Evolutionary conservation across 148 eudicot species (phyloP).

Genomic region (Suaeda aralocaspica): DNA sequence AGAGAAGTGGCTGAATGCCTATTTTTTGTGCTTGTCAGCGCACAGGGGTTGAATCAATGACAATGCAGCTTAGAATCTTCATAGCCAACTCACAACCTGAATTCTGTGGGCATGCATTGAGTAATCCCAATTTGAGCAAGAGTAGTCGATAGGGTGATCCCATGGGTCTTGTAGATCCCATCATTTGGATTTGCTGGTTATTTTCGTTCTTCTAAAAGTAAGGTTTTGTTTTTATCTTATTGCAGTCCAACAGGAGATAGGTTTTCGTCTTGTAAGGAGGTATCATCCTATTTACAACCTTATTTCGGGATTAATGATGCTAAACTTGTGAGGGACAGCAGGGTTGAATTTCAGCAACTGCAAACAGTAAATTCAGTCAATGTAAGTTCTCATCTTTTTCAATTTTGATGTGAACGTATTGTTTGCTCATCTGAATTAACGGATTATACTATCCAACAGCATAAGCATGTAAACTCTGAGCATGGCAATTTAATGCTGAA

Average conservation of each 20-base stretch:
- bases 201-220: background rate
- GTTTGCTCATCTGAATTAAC: conserved; percentile 17
- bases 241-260: conserved; percentile 66
- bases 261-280: conserved; percentile 61
- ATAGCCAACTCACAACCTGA: background rate
- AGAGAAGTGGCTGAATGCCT: background rate
- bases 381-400: conserved; percentile 29
- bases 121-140: background rate
- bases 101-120: background rate
- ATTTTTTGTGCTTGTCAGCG: background rate
- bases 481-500: conserved; percentile 18
- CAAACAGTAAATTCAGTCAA: conserved; percentile 22
- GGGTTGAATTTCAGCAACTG: conserved; percentile 33
- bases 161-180: background rate
- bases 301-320: conserved; percentile 37
- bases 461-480: conserved; percentile 18
- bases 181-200: background rate
- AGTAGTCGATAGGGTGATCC: background rate
- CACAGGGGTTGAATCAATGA: background rate
- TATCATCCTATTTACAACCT: conserved; percentile 45
- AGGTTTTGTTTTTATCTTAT: background rate
- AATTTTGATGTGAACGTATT: conserved; percentile 5
- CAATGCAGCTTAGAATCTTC: background rate
- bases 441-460: conserved; percentile 25
- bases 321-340: conserved; percentile 33